A percentile compares a stretch with the other conserved stretches of the same genome.
phyloP scores from a whole-genome alignment of 768 basidiomycete species.

The Chalciporus piperatus region DNA sequence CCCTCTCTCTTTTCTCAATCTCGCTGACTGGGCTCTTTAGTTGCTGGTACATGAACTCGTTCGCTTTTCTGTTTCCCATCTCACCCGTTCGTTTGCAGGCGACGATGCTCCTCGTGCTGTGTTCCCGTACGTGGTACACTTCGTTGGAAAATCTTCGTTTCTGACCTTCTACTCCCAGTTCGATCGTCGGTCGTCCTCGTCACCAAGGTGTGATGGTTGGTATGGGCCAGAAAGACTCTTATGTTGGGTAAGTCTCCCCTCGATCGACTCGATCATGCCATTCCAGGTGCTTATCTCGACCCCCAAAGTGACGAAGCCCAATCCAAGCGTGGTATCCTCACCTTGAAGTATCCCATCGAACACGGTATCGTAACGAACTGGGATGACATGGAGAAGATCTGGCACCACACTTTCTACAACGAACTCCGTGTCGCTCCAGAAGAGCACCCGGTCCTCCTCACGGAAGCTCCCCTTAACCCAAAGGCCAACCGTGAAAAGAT shows the following conservation, averaged over 20 bases:
- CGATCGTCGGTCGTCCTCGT: slow-evolving; percentile 92
- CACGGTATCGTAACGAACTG: slow-evolving; percentile 97
- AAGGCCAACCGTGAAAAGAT: slow-evolving; percentile 73
- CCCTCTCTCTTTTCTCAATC: slow-evolving; percentile 1
- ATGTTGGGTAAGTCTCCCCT: slow-evolving; percentile 65
- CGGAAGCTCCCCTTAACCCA: slow-evolving; percentile 72
- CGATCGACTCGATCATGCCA: slow-evolving; percentile 1
- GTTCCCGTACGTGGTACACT: slow-evolving; percentile 72
- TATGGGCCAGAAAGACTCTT: slow-evolving; percentile 96
- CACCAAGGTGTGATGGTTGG: slow-evolving; percentile 97
- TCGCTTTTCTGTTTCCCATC: neutral
- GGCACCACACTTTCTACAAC: slow-evolving; percentile 95
- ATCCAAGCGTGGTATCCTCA: slow-evolving; percentile 92
- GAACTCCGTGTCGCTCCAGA: slow-evolving; percentile 76
- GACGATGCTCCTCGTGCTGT: slow-evolving; percentile 91
- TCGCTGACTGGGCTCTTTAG: slow-evolving; percentile 36
- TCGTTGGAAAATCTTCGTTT: slow-evolving; percentile 2
- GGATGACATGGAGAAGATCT: slow-evolving; percentile 99
- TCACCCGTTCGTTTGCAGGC: slow-evolving; percentile 43
- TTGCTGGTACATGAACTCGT: slow-evolving; percentile 51
- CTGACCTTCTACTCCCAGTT: slow-evolving; percentile 42
- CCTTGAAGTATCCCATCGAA: slow-evolving; percentile 90
- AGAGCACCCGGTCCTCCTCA: slow-evolving; percentile 70
- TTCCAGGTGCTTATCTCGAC: slow-evolving; percentile 12
- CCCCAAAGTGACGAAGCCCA: slow-evolving; percentile 78